phyloP scores from a whole-genome alignment of 768 basidiomycete genomes.

The Dacryopinax primogenitus region DNA sequence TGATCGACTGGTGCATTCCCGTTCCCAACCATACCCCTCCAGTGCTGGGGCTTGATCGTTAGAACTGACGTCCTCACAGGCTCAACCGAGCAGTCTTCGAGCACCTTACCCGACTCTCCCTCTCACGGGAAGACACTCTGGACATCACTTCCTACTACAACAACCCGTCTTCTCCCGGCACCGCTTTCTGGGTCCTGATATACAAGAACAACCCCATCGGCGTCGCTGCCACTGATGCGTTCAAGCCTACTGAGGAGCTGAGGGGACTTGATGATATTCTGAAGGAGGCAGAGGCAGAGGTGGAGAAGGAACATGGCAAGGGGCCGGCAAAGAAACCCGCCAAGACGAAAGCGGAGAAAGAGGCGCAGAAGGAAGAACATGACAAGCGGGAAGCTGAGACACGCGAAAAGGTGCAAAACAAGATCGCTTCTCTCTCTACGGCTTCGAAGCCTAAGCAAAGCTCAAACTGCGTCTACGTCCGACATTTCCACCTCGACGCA shows the following conservation, averaged over 20 bases:
- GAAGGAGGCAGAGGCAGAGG: slow-evolving; percentile 14
- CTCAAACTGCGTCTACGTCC: slow-evolving; percentile 48
- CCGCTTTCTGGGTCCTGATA: slow-evolving; percentile 61
- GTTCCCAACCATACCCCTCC: neutral
- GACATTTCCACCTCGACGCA: slow-evolving; percentile 64
- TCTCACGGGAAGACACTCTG: slow-evolving; percentile 44
- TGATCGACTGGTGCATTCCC: slow-evolving; percentile 51
- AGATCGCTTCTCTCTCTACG: neutral
- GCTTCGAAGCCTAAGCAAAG: neutral
- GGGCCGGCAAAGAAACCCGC: neutral
- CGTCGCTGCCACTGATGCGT: slow-evolving; percentile 57
- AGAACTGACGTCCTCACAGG: slow-evolving; percentile 32
- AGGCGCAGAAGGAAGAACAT: slow-evolving; percentile 8
- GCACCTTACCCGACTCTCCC: slow-evolving; percentile 35
- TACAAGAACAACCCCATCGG: slow-evolving; percentile 48
- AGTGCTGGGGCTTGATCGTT: neutral
- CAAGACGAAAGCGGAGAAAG: neutral
- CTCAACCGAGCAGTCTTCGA: slow-evolving; percentile 59
- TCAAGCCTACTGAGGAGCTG: slow-evolving; percentile 26
- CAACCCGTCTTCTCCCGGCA: slow-evolving; percentile 44
- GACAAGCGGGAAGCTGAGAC: slow-evolving; percentile 16
- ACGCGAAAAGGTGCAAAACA: slow-evolving; percentile 29
- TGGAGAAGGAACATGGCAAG: neutral
- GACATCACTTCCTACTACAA: slow-evolving; percentile 45
- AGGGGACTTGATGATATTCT: slow-evolving; percentile 24